Evolutionary conservation across 306 rosid genomes (phyloP), one percentile per base, ranked within the genome.

Genomic region (Acmispon strigosus): DNA sequence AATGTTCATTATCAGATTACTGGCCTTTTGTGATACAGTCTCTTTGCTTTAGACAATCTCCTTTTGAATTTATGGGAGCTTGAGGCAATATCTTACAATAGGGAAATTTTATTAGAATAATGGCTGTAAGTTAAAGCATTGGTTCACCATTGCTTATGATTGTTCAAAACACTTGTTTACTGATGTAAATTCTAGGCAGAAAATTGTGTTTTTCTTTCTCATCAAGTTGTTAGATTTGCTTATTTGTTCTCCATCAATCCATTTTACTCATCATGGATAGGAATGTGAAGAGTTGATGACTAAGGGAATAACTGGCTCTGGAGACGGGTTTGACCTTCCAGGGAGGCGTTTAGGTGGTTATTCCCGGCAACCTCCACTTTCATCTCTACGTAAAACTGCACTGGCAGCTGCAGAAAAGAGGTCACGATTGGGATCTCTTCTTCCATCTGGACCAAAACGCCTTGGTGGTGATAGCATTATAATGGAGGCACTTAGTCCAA

Each of bases 211-310:
- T 50, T 66, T 16, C 27, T 76, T 76, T 53, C 39, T 10, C 53
- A n/a, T 32, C 8, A 34, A 48, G 53, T 45, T 81, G 6, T 6
- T 20, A 24, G 57, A 47, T 47, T 24, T 65, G 27, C 57, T 47
- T 48, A 32, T 76, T 52, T 37, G 14, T 59, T 32, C 50, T 50
- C 43, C 14, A 42, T 72, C 36, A 17, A 8, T 61, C 1, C 29
- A 37, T 79, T 66, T 16, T 63, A 15, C 69, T 75, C 22, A 44
- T 63, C 53, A 29, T 70, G 12, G 59, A 32, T 66, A 93, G 98
- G 98, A 88, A 82, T 93, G 94, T 20, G 98, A 87, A 82, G 98
- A 94, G 83, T 73, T 89, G 76, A 88, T 90, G 81, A 5, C 89
- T 51, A 94, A 89, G 77, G 97, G 97, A 75, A 66, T 94, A 75